Evolutionary conservation across 352 stramenopile genomes (phyloP), one percentile per base, ranked within the genome.

Genomic region (Saprolegnia diclina): DNA sequence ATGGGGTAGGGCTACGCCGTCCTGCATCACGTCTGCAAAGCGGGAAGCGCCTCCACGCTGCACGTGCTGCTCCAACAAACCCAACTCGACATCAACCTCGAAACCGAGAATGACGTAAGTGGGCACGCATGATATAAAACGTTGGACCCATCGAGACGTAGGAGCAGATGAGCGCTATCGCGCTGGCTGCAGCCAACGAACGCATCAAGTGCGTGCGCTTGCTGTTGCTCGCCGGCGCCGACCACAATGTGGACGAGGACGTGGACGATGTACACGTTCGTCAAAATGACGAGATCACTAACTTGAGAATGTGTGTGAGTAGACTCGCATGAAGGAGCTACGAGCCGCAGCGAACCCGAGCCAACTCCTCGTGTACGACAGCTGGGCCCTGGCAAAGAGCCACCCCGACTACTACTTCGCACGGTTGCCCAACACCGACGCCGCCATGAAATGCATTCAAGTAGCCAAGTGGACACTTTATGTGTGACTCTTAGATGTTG

Each of bases 21-120:
- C 1, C 19, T 35, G 7, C 57, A 66, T n/a, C 18, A 40, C 29
- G 40, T 66, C 13, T 54, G 40, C 26, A 37, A 32, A 11, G 40
- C 55, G 9, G 57, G 57, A 9, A 54, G 53, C 10, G 19, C 0
- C 10, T n/a, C 48, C 19, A 55, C 50, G 18, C 44, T 66, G 11
- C 52, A 66, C 29, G 0, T 66, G n/a, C 40, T 66, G 10, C 26
- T 66, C 10, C 37, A 53, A 9, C 57, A 66, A 24, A 21, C 57
- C 18, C 21, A 37, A 5, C 26, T 66, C 10, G 40, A 66, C 26
- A 37, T 66, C 3, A 29, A 55, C n/a, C 48, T 54, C 35, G 11
- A 29, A 24, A 48, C 48, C 40, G 53, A 44, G 35, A 44, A n/a
- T n/a, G 24, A 38, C 22, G 5, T 38, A 54, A 66, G 42, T 5